Base-by-base conservation (phyloP, 768 basidiomycete species). In the Mycena rosella region DNA sequence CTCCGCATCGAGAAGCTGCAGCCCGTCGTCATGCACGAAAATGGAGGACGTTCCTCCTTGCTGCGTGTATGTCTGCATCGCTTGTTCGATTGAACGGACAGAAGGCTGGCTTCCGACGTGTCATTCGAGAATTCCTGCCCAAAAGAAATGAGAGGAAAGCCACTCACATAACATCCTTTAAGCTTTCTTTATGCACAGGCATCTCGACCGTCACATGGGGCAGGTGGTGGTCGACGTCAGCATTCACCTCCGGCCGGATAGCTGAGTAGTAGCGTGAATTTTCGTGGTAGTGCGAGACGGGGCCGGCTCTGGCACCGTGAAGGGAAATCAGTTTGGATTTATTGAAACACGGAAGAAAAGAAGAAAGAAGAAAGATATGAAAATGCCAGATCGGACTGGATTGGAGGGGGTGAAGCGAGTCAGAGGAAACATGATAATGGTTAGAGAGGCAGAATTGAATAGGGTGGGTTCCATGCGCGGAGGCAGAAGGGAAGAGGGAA, bases 241-340 rank as follows among this genome's bases (percentile, higher is more conserved):
- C 83, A 77, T 90, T 91, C 0, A 88, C 77, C 26, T 81, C 83
- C 0, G 93, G 91, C 45, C 82, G 83, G 55, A 85, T 77, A 13
- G 93, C 92, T 14, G 92, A 94, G 75, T 93, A 96, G 78, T 91
- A 96, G 36, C 85, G 86, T 0, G 93, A 94, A 76, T 96, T 96
- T 72, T 95, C 89, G 74, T 93, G 89, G 76, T 88, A 94, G 69
- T 96, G 95, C 10, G 94, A 88, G 51, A 96, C 91, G 26, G 95
- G 95, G 29, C 95, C 95, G 66, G 95, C 70, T 11, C 91, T 92
- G 49, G 18, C 29, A 60, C 32, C 32, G 32, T 34, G 32, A 34
- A 11, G 11, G 32, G 32, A 34, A 34, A 34, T 34, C 32, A 34
- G 32, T 34, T 34, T 34, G 5, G 32, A 34, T 34, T 34, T 11